Evolutionary conservation across 73 alveolate species (phyloP).

Genomic region (Uronychia binucleata): DNA sequence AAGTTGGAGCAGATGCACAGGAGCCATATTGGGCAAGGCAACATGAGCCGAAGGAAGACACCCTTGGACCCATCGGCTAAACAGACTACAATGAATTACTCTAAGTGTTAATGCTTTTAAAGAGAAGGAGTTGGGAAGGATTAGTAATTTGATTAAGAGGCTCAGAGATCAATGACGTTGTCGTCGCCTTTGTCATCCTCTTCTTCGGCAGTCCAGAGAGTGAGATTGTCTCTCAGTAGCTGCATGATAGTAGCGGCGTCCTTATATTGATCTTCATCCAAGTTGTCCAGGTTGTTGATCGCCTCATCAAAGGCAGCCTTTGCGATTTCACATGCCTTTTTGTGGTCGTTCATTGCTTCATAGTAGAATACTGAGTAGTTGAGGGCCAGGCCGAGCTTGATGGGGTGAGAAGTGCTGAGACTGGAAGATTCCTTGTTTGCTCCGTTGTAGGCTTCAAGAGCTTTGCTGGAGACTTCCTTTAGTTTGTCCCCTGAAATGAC

Average conservation of each 20-base stretch:
- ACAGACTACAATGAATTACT: no score
- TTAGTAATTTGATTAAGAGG: no score
- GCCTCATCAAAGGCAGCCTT: slow-evolving; percentile 55
- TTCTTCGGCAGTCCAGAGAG: slow-evolving; percentile 58
- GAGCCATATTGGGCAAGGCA: no score
- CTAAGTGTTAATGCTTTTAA: no score
- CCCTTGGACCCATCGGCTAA: no score
- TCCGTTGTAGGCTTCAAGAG: slow-evolving; percentile 39
- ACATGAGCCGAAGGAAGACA: no score
- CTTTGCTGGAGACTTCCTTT: slow-evolving; percentile 38
- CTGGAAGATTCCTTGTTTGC: slow-evolving; percentile 43
- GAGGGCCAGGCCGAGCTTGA: slow-evolving; percentile 82
- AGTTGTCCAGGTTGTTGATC: slow-evolving; percentile 44
- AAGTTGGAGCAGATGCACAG: background rate
- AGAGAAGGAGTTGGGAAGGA: no score
- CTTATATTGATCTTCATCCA: slow-evolving; percentile 61
- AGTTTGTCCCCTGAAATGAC: slow-evolving; percentile 49
- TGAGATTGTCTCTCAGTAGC: slow-evolving; percentile 55
- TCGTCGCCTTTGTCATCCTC: no score
- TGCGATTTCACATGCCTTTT: slow-evolving; percentile 17
- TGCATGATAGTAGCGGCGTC: slow-evolving; percentile 58
- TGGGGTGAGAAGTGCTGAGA: slow-evolving; percentile 58
- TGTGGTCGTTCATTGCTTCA: slow-evolving; percentile 8
- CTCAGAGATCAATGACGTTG: no score
- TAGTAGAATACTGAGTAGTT: slow-evolving; percentile 48